Conservation (phyloP, 2,329 filamentous ascomycete genomes). For the Ophiostoma ulmi region DNA sequence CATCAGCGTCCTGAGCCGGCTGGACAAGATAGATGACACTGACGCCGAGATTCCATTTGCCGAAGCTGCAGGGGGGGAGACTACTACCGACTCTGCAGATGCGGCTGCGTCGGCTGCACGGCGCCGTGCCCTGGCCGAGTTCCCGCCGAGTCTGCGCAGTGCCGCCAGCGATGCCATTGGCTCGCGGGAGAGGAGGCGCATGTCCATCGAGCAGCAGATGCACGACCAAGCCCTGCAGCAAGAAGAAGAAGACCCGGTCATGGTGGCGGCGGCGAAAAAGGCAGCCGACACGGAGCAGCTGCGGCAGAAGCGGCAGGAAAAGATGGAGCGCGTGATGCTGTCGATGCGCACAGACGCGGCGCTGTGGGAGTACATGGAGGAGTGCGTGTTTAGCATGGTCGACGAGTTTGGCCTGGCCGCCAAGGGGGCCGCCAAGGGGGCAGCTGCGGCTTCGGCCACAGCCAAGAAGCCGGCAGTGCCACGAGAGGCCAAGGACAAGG, state of each 20-base stretch:
- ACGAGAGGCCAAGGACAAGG: slow-evolving; percentile 34
- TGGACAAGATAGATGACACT: neutral
- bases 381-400: slow-evolving; percentile 60
- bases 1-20: neutral
- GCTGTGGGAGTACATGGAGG: slow-evolving; percentile 62
- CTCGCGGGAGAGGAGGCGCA: slow-evolving; percentile 29
- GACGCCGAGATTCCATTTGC: neutral
- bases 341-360: slow-evolving; percentile 55
- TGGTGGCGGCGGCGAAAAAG: slow-evolving; percentile 36
- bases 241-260: neutral
- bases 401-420: slow-evolving; percentile 38
- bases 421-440: too few species aligned
- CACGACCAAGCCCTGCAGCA: neutral
- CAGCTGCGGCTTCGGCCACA: too few species aligned
- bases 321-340: slow-evolving; percentile 49
- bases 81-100: neutral
- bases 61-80: neutral
- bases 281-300: slow-evolving; percentile 31
- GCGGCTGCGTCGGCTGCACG: slow-evolving; percentile 20
- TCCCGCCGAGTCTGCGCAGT: slow-evolving; percentile 39
- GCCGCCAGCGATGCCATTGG: slow-evolving; percentile 40
- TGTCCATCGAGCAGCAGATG: neutral
- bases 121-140: slow-evolving; percentile 37
- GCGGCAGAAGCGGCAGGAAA: slow-evolving; percentile 20
- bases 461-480: neutral